Evolutionary conservation across 2,329 filamentous ascomycete species (phyloP), one percentile per base, ranked within the genome.

Genomic region (Beauveria pseudobassiana): DNA sequence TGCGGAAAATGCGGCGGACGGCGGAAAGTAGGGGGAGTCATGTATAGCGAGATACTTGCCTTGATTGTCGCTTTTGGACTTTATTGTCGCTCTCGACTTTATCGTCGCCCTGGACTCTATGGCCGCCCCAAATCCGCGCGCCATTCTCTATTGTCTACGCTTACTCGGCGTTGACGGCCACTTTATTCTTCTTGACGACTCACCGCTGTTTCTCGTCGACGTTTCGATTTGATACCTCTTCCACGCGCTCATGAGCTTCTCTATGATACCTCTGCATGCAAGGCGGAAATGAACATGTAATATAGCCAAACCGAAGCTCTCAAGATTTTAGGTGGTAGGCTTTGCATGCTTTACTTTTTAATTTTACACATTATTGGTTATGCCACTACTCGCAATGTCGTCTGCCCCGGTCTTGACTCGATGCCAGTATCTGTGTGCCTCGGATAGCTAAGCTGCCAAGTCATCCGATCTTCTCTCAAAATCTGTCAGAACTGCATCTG

Each of bases 1-100:
- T 85, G 82, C 71, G 80, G 82, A 65, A 59, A 59, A 28, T 53
- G 55, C 24, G 61, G 61, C 45, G 61, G 74, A 71, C 69, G 78
- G 74, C 69, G 69, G 71, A 63, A 58, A 55, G 40, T 28, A 45
- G 46, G 48, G 26, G 42, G 18, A 62, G 61, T 55, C 59, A 62
- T 56, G 59, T 62, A n/a, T 62, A 56, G 43, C n/a, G 7, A 14
- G 20, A 30, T 1, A 16, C 10, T 28, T 28, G 7, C 8, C 28
- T 28, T 28, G 7, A 34, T 34, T 34, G 40, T 26, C 34, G 34
- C 34, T 45, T 8, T 45, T 3, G 38, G 22, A 20, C 12, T 24
- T 38, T 12, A 30, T 30, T 30, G 9, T 12, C 28, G 28, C 28
- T 34, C 10, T 5, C 1, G 24, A 50, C 24, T 51, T 16, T 45